A percentile compares a stretch with the other conserved stretches of the same genome.
Conservation (phyloP, 768 basidiomycete genomes). For the Mycena chlorophos region DNA sequence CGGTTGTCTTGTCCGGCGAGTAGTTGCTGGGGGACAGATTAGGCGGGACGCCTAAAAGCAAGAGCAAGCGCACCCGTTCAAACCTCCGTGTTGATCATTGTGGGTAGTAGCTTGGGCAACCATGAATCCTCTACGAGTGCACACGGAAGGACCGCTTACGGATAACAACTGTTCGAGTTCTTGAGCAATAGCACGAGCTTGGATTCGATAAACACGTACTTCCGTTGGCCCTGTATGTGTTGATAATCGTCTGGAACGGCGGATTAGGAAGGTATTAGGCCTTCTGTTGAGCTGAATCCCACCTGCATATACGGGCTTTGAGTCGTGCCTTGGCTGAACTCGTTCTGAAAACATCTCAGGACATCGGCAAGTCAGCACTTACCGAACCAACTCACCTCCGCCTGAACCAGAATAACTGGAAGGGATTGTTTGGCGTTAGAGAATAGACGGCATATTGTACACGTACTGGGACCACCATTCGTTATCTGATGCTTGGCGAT, state of each 20-base stretch:
- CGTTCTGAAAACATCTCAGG: slow-evolving; percentile 34
- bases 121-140: neutral
- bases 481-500: slow-evolving; percentile 58
- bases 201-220: neutral
- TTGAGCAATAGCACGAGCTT: neutral
- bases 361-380: neutral
- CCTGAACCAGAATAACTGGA: slow-evolving; percentile 45
- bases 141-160: slow-evolving; percentile 31
- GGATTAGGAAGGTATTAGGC: neutral
- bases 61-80: slow-evolving; percentile 31
- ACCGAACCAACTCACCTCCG: slow-evolving; percentile 32
- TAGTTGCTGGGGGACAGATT: slow-evolving; percentile 35
- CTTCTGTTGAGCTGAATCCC: neutral
- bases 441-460: slow-evolving; percentile 15
- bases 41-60: neutral
- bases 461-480: slow-evolving; percentile 55
- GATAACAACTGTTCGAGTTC: slow-evolving; percentile 33
- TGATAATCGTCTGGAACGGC: slow-evolving; percentile 34
- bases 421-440: neutral
- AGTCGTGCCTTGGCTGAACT: slow-evolving; percentile 45
- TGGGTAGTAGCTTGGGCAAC: slow-evolving; percentile 44
- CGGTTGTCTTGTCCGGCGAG: slow-evolving; percentile 47
- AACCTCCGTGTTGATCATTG: slow-evolving; percentile 51
- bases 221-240: slow-evolving; percentile 46
- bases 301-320: slow-evolving; percentile 50